phyloP scores from a whole-genome alignment of 495 filamentous ascomycete genomes.

The Hypomontagnella submonticulosa region DNA sequence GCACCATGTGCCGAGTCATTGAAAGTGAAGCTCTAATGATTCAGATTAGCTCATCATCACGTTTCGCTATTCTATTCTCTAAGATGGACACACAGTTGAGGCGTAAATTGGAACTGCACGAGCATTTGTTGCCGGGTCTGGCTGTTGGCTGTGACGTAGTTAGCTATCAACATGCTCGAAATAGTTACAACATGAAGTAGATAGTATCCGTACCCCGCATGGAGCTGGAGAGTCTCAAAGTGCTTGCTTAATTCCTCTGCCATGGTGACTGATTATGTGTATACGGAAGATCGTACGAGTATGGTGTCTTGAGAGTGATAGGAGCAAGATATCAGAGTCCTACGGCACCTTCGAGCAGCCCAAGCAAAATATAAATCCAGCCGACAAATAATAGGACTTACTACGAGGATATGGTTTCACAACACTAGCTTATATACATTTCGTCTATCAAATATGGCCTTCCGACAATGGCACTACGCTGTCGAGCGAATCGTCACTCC shows the following conservation, averaged over 20 bases:
- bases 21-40: conserved; percentile 82
- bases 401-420: conserved; percentile 22
- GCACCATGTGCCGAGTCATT: conserved; percentile 98
- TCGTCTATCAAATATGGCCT: conserved; percentile 12
- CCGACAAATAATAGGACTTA: conserved; percentile 12
- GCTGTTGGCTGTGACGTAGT: conserved; percentile 71
- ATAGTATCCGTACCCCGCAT: conserved; percentile 78
- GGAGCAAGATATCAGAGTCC: conserved; percentile 14
- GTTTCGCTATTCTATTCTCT: not conserved
- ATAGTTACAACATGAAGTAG: conserved; percentile 7
- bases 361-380: conserved; percentile 11
- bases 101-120: conserved; percentile 97
- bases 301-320: conserved; percentile 7
- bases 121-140: conserved; percentile 87
- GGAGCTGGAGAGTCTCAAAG: conserved; percentile 97
- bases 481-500: conserved; percentile 22
- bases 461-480: conserved; percentile 21
- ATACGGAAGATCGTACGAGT: conserved; percentile 1
- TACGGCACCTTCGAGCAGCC: not conserved
- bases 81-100: conserved; percentile 71
- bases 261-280: conserved; percentile 29
- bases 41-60: conserved; percentile 15
- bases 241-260: conserved; percentile 56
- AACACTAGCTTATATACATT: conserved; percentile 20
- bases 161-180: conserved; percentile 20